Evolutionary conservation across 345 rosid species (phyloP).

Genomic region (Citrus reticulata): DNA sequence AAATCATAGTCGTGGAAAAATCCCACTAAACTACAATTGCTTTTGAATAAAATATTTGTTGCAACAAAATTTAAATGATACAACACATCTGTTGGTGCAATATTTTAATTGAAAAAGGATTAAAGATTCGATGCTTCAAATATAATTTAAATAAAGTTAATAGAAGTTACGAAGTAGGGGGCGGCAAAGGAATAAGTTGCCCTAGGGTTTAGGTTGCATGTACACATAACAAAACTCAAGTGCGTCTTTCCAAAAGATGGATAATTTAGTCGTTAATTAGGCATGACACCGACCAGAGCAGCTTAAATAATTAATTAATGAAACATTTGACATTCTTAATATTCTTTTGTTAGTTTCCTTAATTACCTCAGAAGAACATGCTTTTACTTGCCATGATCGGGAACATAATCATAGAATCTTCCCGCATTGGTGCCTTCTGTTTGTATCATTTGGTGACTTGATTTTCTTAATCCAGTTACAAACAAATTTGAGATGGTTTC

Average conservation of each 20-base stretch:
- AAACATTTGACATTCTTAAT: background rate
- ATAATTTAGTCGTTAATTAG: background rate
- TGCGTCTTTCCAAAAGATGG: background rate
- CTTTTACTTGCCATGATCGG: background rate
- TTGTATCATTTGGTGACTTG: background rate
- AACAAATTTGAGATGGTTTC: background rate
- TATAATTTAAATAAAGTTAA: background rate
- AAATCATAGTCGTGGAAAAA: background rate
- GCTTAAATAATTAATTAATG: background rate
- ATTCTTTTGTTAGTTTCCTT: too few species aligned
- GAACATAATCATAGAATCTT: background rate
- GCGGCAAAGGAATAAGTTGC: slow-evolving; percentile 1
- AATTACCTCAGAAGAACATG: too few species aligned
- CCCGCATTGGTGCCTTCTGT: background rate
- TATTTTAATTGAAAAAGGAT: background rate
- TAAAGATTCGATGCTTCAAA: slow-evolving; percentile 2
- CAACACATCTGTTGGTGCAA: slow-evolving; percentile 2
- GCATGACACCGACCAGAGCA: background rate
- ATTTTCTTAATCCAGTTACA: background rate
- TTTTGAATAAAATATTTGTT: slow-evolving; percentile 1
- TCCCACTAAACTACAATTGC: background rate
- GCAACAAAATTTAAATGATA: background rate
- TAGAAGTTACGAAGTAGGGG: background rate
- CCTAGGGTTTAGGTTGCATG: slow-evolving; percentile 5
- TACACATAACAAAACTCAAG: background rate